Evolutionary conservation across 2,329 filamentous ascomycete species (phyloP), one percentile per base, ranked within the genome.

Genomic region (Dactylellina drechsleri): DNA sequence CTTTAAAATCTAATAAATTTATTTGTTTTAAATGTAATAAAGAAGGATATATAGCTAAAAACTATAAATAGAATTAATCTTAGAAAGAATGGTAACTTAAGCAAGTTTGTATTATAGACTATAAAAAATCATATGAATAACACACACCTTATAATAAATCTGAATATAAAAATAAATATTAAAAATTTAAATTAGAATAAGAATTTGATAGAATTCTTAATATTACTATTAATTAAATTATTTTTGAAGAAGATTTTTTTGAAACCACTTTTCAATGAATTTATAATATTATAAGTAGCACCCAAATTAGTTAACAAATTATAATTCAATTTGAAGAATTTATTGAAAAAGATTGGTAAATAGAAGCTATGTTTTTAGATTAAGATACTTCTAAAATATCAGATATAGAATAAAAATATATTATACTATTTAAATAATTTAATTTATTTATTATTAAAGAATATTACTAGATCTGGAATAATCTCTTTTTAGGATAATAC

Each of bases 391-490:
- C 31, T 5, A 10, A 36, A 23, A 23, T 23, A 23, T 23, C 23
- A 2, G 23, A 23, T 23, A 23, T 23, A n/a, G 8, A 26, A 56
- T 31, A 26, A n/a, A 26, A 28, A 28, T 13, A 56, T 36, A 56
- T 31, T 36, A 36, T 7, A 56, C 2, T 15, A 15, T 56, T 56
- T 12, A 56, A 47, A 47, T n/a, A 6, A n/a, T 10, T 6, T 47
- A 47, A 13, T 47, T 10, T n/a, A 15, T 4, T 47, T 4, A 47
- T n/a, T 18, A 47, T 47, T n/a, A n/a, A 47, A 47, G 13, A 47
- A 47, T 47, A n/a, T 47, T 47, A n/a, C n/a, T 47, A 16, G 16
- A 47, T 47, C 16, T 47, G 7, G 16, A n/a, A 47, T 47, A 47
- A 15, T 47, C n/a, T 47, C n/a, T 47, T 36, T 36, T 36, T 36